Conservation (phyloP, 164 flowering plant species). For the Aristolochia californica region DNA sequence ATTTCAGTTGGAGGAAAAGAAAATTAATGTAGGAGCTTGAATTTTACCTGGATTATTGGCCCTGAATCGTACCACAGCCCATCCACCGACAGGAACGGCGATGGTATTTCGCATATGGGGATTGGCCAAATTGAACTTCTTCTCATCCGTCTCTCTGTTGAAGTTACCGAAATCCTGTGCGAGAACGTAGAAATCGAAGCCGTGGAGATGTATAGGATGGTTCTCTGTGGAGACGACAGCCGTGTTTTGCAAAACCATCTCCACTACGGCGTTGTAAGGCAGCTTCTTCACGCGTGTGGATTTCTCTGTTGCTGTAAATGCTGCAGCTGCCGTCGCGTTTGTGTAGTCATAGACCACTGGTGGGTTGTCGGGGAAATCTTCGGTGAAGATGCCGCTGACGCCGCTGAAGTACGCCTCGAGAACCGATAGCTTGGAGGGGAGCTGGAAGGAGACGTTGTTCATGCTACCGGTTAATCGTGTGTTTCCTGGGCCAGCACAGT, state of each 20-base stretch:
- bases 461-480: conserved; percentile 37
- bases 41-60: conserved; percentile 70
- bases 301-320: conserved; percentile 12
- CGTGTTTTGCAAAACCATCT: conserved; percentile 67
- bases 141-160: conserved; percentile 17
- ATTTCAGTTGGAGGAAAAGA: too few relatives aligned
- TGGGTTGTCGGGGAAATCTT: conserved; percentile 49
- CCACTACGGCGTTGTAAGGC: conserved; percentile 41
- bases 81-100: conserved; percentile 68
- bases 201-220: conserved; percentile 67
- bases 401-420: conserved; percentile 33
- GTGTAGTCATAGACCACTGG: conserved; percentile 50
- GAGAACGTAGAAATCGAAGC: conserved; percentile 54
- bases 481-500: conserved; percentile 20
- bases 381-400: conserved; percentile 36
- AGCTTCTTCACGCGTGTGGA: conserved; percentile 40
- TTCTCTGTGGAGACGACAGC: conserved; percentile 38
- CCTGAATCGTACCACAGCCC: conserved; percentile 68
- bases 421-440: conserved; percentile 33
- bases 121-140: conserved; percentile 39
- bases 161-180: conserved; percentile 79
- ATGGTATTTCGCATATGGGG: conserved; percentile 66
- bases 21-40: too few relatives aligned
- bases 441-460: conserved; percentile 50
- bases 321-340: conserved; percentile 10